A percentile compares a stretch with the other conserved stretches of the same genome.
These are phyloP conservation scores for Cladophialophora exuberans DNA, from an alignment of 2,329 filamentous ascomycete species.

Conservation along the genomic window DNA sequence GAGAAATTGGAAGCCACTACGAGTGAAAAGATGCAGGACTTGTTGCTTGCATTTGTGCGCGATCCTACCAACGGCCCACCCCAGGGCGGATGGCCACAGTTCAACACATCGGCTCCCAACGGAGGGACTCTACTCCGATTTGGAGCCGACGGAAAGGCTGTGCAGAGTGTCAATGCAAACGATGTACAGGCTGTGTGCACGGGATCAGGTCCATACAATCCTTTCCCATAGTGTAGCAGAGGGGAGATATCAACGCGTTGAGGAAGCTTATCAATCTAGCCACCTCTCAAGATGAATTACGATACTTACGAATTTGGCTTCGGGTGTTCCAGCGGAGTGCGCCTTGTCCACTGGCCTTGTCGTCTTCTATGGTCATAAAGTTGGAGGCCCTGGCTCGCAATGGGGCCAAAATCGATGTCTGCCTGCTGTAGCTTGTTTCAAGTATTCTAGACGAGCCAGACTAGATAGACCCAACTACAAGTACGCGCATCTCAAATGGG, in stretches of 20 bases:
- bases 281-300: too few species aligned
- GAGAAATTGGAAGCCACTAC: constrained; percentile 26
- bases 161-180: neutral
- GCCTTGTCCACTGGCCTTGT: too few species aligned
- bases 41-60: constrained; percentile 32
- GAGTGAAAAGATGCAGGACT: constrained; percentile 34
- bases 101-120: neutral
- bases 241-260: too few species aligned
- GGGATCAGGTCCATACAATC: neutral
- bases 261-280: too few species aligned
- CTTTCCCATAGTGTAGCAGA: neutral
- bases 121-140: neutral
- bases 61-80: constrained; percentile 22
- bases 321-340: too few species aligned
- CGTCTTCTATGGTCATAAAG: too few species aligned
- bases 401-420: neutral
- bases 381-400: neutral
- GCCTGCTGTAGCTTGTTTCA: neutral
- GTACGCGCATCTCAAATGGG: neutral
- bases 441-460: neutral
- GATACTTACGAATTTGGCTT: too few species aligned
- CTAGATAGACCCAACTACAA: neutral
- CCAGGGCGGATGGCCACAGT: constrained; percentile 22
- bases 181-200: neutral
- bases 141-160: neutral